Conservation (phyloP, 441 rosid species). For the Hypseocharis bilobata region DNA sequence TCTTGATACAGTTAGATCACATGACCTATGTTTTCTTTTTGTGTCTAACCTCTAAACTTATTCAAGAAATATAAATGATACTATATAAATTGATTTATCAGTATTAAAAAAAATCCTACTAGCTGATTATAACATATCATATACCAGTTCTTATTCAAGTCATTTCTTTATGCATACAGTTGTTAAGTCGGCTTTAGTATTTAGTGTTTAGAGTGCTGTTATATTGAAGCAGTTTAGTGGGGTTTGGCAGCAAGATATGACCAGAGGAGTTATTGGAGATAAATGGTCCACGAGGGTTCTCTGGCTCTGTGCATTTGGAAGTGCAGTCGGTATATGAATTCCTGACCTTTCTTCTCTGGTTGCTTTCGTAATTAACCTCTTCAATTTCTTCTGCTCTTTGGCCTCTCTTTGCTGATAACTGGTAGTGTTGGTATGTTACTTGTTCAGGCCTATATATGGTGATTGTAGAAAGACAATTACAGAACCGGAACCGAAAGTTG, state of each 20-base stretch:
- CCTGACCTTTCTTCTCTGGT: neutral
- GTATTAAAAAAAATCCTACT: too few species aligned
- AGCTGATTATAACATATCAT: too few species aligned
- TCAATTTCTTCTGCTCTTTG: neutral
- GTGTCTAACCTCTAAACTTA: too few species aligned
- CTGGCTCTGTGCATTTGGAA: slow-evolving; percentile 78
- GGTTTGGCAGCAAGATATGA: slow-evolving; percentile 40
- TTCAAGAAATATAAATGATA: too few species aligned
- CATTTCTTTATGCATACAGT: neutral
- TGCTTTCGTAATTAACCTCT: neutral
- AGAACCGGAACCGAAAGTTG: slow-evolving; percentile 54
- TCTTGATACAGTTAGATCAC: too few species aligned
- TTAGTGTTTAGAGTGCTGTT: slow-evolving; percentile 10
- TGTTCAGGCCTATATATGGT: slow-evolving; percentile 72
- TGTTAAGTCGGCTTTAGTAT: neutral
- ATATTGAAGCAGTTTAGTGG: neutral
- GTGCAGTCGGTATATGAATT: slow-evolving; percentile 53
- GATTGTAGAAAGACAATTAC: slow-evolving; percentile 64
- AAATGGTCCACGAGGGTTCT: slow-evolving; percentile 85
- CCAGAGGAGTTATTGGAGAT: slow-evolving; percentile 63
- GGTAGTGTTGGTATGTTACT: neutral
- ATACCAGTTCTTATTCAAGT: too few species aligned
- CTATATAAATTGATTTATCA: too few species aligned
- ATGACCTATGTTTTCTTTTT: too few species aligned
- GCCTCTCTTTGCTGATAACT: neutral